Conservation (phyloP, 345 rosid species). For the Acer yangbiense region DNA sequence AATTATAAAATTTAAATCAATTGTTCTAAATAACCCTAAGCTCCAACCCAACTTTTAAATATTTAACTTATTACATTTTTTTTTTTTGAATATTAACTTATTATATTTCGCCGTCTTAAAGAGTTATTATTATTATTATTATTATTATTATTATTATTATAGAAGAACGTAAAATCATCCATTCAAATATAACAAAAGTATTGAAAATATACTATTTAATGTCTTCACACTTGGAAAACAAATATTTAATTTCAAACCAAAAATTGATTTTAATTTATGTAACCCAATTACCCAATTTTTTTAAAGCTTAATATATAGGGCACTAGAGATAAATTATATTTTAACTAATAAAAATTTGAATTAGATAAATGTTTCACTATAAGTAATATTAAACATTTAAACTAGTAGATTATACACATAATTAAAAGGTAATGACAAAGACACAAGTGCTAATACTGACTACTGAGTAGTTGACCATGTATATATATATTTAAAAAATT, state of each 20-base stretch:
- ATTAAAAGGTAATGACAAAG: constrained; percentile 5
- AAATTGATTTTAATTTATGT: neutral
- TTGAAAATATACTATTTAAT: too few species aligned
- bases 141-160: too few species aligned
- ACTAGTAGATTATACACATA: neutral
- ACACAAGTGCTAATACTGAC: neutral
- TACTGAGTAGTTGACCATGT: neutral
- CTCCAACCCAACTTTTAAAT: neutral
- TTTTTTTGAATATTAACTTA: too few species aligned
- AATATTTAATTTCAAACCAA: neutral
- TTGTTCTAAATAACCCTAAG: neutral
- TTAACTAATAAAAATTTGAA: neutral
- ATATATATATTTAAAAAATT: neutral
- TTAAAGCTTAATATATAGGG: too few species aligned
- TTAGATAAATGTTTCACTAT: neutral
- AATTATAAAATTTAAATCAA: too few species aligned
- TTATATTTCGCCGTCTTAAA: neutral
- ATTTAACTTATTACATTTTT: too few species aligned
- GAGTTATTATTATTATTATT: too few species aligned
- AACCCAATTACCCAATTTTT: too few species aligned
- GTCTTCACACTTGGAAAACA: too few species aligned
- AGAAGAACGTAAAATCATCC: too few species aligned
- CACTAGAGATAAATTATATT: neutral
- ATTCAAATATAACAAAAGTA: too few species aligned
- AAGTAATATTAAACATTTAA: neutral